Evolutionary conservation across 129 eudicot species (phyloP).

Genomic region (Pulicaria dysenterica): DNA sequence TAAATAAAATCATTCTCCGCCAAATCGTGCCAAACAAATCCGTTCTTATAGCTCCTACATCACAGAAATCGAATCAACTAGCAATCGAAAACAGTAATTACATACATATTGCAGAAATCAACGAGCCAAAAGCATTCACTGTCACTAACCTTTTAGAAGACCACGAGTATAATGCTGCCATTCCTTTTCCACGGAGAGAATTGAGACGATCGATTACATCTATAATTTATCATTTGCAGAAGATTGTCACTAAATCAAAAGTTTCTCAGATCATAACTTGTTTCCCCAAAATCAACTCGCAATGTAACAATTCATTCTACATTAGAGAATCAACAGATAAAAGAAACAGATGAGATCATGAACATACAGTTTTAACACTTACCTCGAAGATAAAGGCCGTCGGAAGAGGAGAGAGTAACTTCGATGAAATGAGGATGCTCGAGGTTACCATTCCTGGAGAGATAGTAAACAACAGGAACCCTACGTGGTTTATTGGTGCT

Average conservation of each 20-base stretch:
- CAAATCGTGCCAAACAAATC: conserved; percentile 97
- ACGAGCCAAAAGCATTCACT: neutral
- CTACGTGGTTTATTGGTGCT: conserved; percentile 22
- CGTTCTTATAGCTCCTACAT: conserved; percentile 78
- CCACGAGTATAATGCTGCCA: conserved; percentile 59
- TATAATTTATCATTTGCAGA: neutral
- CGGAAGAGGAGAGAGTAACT: conserved; percentile 42
- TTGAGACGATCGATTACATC: conserved; percentile 41
- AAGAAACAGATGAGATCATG: neutral
- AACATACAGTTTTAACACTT: neutral
- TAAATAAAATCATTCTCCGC: conserved; percentile 77
- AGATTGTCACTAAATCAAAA: neutral
- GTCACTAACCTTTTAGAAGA: conserved; percentile 68
- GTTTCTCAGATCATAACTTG: neutral
- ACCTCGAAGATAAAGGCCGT: conserved; percentile 48
- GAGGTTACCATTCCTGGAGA: conserved; percentile 39
- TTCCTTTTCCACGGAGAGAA: conserved; percentile 46
- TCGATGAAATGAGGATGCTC: conserved; percentile 47
- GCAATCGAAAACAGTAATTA: neutral
- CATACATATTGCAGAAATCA: neutral
- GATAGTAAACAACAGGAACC: conserved; percentile 46
- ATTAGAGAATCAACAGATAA: neutral
- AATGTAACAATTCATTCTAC: neutral
- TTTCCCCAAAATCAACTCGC: neutral
- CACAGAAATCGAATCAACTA: neutral